These are phyloP conservation scores for Gossypium anomalum DNA, from an alignment of 345 rosid genomes.

Conservation along the genomic window DNA sequence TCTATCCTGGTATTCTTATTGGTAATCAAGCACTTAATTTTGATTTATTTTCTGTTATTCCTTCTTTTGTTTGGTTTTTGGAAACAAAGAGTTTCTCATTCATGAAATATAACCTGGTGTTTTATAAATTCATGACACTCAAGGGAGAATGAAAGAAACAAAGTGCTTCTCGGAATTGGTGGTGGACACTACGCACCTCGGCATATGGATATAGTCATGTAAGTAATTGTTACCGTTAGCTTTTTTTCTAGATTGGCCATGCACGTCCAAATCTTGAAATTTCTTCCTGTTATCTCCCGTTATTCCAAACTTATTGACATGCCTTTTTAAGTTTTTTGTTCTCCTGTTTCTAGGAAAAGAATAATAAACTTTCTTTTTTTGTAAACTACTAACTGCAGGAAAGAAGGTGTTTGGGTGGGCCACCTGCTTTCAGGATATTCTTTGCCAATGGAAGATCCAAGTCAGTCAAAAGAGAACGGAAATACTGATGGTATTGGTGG, in stretches of 20 bases:
- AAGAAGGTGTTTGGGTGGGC: slow-evolving; percentile 82
- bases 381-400: slow-evolving; percentile 34
- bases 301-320: not conserved
- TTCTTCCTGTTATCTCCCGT: not conserved
- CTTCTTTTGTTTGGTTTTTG: not conserved
- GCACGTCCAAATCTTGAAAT: not conserved
- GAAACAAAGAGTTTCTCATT: slow-evolving; percentile 4
- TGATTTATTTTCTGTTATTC: not conserved
- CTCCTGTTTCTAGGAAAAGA: not conserved
- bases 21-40: not conserved
- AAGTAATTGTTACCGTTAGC: slow-evolving; percentile 26
- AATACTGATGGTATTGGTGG: slow-evolving; percentile 48
- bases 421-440: slow-evolving; percentile 86
- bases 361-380: not conserved
- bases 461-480: slow-evolving; percentile 33
- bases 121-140: slow-evolving; percentile 3
- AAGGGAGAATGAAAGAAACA: slow-evolving; percentile 55
- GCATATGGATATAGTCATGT: slow-evolving; percentile 80
- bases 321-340: not conserved
- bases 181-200: slow-evolving; percentile 97
- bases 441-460: slow-evolving; percentile 79
- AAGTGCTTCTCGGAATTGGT: slow-evolving; percentile 80
- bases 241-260: not conserved
- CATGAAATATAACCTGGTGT: slow-evolving; percentile 7
- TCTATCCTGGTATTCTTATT: not conserved